A percentile compares a stretch with the other conserved stretches of the same genome.
phyloP scores from a whole-genome alignment of 2,329 filamentous ascomycete genomes.

The Monosporascus sp. region DNA sequence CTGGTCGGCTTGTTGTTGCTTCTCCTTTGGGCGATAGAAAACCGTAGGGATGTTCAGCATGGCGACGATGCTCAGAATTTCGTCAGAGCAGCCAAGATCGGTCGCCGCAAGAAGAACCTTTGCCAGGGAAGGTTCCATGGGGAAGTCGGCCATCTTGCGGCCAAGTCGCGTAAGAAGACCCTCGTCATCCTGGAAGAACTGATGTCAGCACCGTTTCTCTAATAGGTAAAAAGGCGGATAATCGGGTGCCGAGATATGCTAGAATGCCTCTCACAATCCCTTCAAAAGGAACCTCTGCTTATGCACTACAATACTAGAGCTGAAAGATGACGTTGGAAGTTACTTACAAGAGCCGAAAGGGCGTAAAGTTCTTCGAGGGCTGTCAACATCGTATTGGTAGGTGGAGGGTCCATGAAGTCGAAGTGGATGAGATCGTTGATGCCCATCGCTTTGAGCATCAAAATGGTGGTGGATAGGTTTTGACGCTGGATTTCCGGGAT shows the following conservation, averaged over 20 bases:
- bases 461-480: slow-evolving; percentile 85
- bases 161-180: slow-evolving; percentile 86
- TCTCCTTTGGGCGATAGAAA: slow-evolving; percentile 96
- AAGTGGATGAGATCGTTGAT: slow-evolving; percentile 97
- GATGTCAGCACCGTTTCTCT: background rate
- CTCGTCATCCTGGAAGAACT: slow-evolving; percentile 66
- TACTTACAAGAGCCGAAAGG: slow-evolving; percentile 61
- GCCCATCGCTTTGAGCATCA: slow-evolving; percentile 98
- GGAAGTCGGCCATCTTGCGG: slow-evolving; percentile 97
- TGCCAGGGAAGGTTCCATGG: slow-evolving; percentile 89
- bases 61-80: slow-evolving; percentile 88
- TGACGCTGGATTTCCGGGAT: slow-evolving; percentile 96
- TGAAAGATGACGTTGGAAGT: background rate
- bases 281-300: too few relatives aligned
- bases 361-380: slow-evolving; percentile 94
- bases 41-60: slow-evolving; percentile 85
- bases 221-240: background rate
- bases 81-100: slow-evolving; percentile 84
- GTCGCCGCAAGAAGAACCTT: slow-evolving; percentile 87
- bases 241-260: too few relatives aligned
- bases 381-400: slow-evolving; percentile 95
- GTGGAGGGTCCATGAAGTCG: slow-evolving; percentile 98
- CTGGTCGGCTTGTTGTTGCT: slow-evolving; percentile 91
- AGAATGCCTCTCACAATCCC: too few relatives aligned
- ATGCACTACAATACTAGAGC: too few relatives aligned